Base-by-base conservation (phyloP, 2,329 filamentous ascomycete genomes). In the Diatrype stigma region DNA sequence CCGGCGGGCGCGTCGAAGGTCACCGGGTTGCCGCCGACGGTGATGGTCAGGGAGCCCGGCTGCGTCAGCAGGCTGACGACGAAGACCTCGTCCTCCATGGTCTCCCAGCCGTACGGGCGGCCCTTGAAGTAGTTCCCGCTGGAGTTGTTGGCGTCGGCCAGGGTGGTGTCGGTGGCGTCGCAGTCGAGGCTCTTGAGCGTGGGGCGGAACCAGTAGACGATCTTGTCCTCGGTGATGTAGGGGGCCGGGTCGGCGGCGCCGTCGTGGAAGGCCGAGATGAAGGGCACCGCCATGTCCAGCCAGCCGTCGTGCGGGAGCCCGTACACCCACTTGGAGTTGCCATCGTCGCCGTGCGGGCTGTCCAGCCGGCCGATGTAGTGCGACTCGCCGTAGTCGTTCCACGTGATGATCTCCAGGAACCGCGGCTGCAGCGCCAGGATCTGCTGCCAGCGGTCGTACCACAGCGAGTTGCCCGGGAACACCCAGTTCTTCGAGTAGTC, bases 181-280 rank as follows among this genome's bases (percentile, higher is more conserved):
- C 78, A 81, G 60, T 78, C 60, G 32, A 77, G 58, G 11, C 56
- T 52, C 53, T 70, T 73, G 1, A 72, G 71, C 1, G 73, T 78
- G 2, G 76, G 77, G 1, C 78, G 72, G 63, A 79, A 81, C 78
- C 78, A 82, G 67, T 81, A 81, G 30, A 79, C 64, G 14, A 81
- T 61, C 61, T 77, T 69, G 21, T 82, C 78, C 11, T 70, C 63
- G 34, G 65, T 63, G 55, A 80, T 74, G 63, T 73, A 73, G 53
- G 40, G 79, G 48, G 60, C 53, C 10, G 66, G 63, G 2, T 66
- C 62, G 26, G 60, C 70, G 2, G 65, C 68, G 12, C 73, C 75
- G 45, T 70, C 73, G 56, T 80, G 78, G 63, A 73, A 81, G 0
- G 78, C 78, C 1, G 74, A 68, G 53, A 80, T 80, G 56, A 74